Evolutionary conservation across 2,329 filamentous ascomycete species (phyloP), one percentile per base, ranked within the genome.

Genomic region (Penicillium aurantiogriseum): DNA sequence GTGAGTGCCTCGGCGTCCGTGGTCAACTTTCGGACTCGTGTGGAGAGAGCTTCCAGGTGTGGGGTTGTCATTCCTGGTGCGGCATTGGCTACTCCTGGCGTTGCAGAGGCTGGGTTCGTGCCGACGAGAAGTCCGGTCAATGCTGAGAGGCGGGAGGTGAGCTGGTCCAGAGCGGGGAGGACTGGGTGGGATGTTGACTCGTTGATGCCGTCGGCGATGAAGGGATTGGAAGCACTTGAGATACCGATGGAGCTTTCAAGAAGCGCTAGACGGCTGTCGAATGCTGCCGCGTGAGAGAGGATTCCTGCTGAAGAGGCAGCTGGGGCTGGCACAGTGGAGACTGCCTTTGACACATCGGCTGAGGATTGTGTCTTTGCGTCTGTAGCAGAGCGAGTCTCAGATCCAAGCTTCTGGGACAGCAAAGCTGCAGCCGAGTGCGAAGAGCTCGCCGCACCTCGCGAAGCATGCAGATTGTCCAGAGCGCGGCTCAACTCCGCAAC

Each of bases 181-280:
- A 99, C 87, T 29, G 93, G 90, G 54, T 85, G 63, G 69, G 77
- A 63, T 48, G 73, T 57, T 36, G 69, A 63, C 81, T 85, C 33
- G 83, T 76, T 64, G 87, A 86, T 60, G 23, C 71, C 71, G 35
- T 73, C 70, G 25, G 70, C 64, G 45, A 77, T 66, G 56, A 76
- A 73, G 0, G 88, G 83, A 63, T 89, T 80, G 11, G 85, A 83
- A 0, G 87, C 85, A 23, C 87, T 86, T 40, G 86, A 88, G 48
- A 96, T 83, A 10, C 94, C 94, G 29, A 99, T 83, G 1, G 87
- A 84, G 64, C 86, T 86, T 77, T 99, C 94, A 47, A 99, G 80
- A 31, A 89, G 79, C 3, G 88, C 79, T 21, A 99, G 84, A 5
- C 94, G 86, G 31, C 85, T 83, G 71, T 97, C 93, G 68, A 99